Evolutionary conservation across 2,329 filamentous ascomycete genomes (phyloP).

Genomic region (Ambrosiella xylebori): DNA sequence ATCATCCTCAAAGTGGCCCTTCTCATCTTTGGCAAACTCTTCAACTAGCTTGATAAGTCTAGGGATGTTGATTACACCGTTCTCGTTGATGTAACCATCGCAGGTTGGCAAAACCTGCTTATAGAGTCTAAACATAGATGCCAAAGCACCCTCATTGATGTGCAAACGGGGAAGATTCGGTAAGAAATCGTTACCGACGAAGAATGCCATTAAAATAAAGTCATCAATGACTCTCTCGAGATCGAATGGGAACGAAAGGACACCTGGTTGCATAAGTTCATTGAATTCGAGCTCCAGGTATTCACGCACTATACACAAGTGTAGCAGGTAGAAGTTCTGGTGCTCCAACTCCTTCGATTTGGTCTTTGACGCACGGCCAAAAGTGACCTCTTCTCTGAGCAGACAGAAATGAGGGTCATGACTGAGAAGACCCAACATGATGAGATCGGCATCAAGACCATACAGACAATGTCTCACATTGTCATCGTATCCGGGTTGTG

Average conservation of each 20-base stretch:
- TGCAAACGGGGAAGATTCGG: slow-evolving; percentile 91
- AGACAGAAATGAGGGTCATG: slow-evolving; percentile 98
- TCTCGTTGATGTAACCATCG: slow-evolving; percentile 91
- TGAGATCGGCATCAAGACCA: slow-evolving; percentile 89
- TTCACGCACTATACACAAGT: slow-evolving; percentile 92
- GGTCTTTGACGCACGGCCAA: slow-evolving; percentile 69
- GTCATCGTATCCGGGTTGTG: slow-evolving; percentile 77
- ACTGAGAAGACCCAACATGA: slow-evolving; percentile 93
- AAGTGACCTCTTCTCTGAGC: slow-evolving; percentile 92
- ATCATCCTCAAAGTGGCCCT: slow-evolving; percentile 82
- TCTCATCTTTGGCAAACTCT: slow-evolving; percentile 75
- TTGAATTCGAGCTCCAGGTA: slow-evolving; percentile 96
- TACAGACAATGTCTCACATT: slow-evolving; percentile 96
- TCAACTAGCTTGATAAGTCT: slow-evolving; percentile 63
- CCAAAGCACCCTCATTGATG: slow-evolving; percentile 94
- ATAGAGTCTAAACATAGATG: slow-evolving; percentile 95
- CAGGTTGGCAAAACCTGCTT: slow-evolving; percentile 75
- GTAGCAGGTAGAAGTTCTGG: slow-evolving; percentile 95
- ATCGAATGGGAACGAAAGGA: slow-evolving; percentile 64
- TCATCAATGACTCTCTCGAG: slow-evolving; percentile 96
- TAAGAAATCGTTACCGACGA: slow-evolving; percentile 97
- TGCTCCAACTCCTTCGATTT: slow-evolving; percentile 96
- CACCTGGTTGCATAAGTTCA: slow-evolving; percentile 60
- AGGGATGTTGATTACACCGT: slow-evolving; percentile 75
- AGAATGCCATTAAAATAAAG: slow-evolving; percentile 99